A percentile compares a stretch with the other conserved stretches of the same genome.
Conservation (phyloP, 1,139 yeast species). For the Candida tropicalis region DNA sequence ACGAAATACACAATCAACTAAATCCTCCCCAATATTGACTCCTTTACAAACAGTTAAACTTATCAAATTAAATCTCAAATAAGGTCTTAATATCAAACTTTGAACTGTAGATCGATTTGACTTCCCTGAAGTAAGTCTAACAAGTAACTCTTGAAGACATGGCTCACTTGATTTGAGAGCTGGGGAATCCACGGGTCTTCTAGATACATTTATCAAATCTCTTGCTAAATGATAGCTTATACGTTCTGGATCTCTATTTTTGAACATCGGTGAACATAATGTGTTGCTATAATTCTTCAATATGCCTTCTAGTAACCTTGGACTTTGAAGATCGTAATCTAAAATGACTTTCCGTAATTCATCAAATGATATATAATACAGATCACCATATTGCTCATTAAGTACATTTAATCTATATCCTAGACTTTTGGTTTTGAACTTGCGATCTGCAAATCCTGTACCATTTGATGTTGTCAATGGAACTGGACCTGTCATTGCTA, state of each 20-base stretch:
- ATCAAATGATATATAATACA: conserved; percentile 18
- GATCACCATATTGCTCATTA: background rate
- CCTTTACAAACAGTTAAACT: conserved; percentile 21
- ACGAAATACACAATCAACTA: conserved; percentile 32
- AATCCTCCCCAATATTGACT: conserved; percentile 26
- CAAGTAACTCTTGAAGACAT: background rate
- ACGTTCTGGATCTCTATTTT: background rate
- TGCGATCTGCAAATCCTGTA: conserved; percentile 26
- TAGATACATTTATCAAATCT: background rate
- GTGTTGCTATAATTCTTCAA: conserved; percentile 10
- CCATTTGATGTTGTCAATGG: too few species aligned
- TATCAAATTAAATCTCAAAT: conserved; percentile 22
- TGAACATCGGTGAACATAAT: background rate
- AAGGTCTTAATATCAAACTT: conserved; percentile 11
- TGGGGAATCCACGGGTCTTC: background rate
- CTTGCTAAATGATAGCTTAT: background rate
- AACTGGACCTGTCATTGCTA: too few species aligned
- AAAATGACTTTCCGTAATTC: conserved; percentile 25
- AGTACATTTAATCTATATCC: background rate
- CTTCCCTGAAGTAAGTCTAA: background rate
- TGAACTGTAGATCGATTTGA: conserved; percentile 10
- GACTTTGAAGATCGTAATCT: conserved; percentile 20
- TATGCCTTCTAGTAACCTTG: conserved; percentile 17
- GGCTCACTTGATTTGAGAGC: too few species aligned
- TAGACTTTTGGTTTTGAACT: conserved; percentile 13